A percentile compares a stretch with the other conserved stretches of the same genome.
Conservation (phyloP, 2,329 filamentous ascomycete species). For the Pseudohalonectria lignicola region DNA sequence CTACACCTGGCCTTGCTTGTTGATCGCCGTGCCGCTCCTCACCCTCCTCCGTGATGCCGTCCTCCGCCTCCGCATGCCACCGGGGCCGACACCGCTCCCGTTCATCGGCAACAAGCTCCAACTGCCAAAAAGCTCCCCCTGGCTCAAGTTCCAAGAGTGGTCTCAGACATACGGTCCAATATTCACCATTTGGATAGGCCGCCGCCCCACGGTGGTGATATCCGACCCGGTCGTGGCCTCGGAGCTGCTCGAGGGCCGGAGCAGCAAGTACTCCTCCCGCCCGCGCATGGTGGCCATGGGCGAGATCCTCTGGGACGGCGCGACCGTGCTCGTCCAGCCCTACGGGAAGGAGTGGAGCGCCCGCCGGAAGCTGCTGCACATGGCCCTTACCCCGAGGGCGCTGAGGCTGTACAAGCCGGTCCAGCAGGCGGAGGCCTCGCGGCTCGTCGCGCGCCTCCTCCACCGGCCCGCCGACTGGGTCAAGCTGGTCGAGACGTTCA, state of each 20-base stretch:
- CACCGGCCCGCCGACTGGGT: slow-evolving; percentile 22
- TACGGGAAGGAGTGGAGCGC: slow-evolving; percentile 34
- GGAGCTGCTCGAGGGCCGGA: slow-evolving; percentile 32
- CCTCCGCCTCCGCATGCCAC: slow-evolving; percentile 27
- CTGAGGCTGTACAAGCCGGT: slow-evolving; percentile 31
- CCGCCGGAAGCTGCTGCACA: slow-evolving; percentile 27
- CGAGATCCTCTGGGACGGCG: slow-evolving; percentile 21
- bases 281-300: slow-evolving; percentile 12
- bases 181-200: slow-evolving; percentile 34
- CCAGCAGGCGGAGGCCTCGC: slow-evolving; percentile 35
- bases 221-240: slow-evolving; percentile 29
- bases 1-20: slow-evolving; percentile 10
- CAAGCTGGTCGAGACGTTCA: slow-evolving; percentile 33
- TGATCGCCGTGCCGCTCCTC: slow-evolving; percentile 10
- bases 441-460: slow-evolving; percentile 30
- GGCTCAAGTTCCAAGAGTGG: slow-evolving; percentile 30
- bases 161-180: slow-evolving; percentile 31
- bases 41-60: slow-evolving; percentile 18
- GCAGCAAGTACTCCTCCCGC: slow-evolving; percentile 19
- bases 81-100: slow-evolving; percentile 31
- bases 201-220: slow-evolving; percentile 30
- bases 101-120: slow-evolving; percentile 29
- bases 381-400: slow-evolving; percentile 30
- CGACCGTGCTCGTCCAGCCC: slow-evolving; percentile 33
- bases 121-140: slow-evolving; percentile 15